Evolutionary conservation across 2,329 filamentous ascomycete genomes (phyloP), one percentile per base, ranked within the genome.

Genomic region (Teratosphaeria zuluensis): DNA sequence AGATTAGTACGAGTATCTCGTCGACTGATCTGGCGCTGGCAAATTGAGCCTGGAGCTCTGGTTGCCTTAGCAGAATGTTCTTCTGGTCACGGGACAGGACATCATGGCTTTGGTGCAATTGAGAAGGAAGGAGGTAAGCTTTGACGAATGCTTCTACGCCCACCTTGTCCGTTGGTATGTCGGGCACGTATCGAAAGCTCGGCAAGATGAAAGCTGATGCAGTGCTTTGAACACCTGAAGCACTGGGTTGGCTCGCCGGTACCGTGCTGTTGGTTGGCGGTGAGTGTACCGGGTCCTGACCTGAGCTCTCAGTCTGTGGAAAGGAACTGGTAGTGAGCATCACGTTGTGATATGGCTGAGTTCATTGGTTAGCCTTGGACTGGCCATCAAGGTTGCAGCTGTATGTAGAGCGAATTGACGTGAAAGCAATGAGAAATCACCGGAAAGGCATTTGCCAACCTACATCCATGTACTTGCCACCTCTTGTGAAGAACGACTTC

Each of bases 261-360:
- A 21, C 2, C 21, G 19, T 48, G 19, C 42, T 21, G 19, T 48
- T 48, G 42, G n/a, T 48, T 6, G 42, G 42, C 16, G n/a, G 42
- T n/a, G 42, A 21, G 19, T 48, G 42, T 48, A 48, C 42, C 19
- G 42, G 6, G n/a, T 48, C 1, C n/a, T 48, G n/a, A 16, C 19
- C 52, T 32, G 9, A 53, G 52, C 52, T 5, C 24, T 42, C 62
- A 4, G 75, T 80, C 33, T 87, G 82, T 9, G 81, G 77, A 65
- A 96, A 86, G 0, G 90, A 95, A 12, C 87, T 82, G 67, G 89
- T 89, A 24, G 89, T 84, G 58, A 92, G 77, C 30, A 90, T 82
- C 59, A 95, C 75, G 71, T 92, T 89, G 74, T 92, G 88, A 72
- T 88, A 95, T 35, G 91, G 90, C 89, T 96, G 66, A 11, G 19